A percentile compares a stretch with the other conserved stretches of the same genome.
Evolutionary conservation across 1,284 basidiomycete species (phyloP).

Genomic region (Entoloma clypeatum): DNA sequence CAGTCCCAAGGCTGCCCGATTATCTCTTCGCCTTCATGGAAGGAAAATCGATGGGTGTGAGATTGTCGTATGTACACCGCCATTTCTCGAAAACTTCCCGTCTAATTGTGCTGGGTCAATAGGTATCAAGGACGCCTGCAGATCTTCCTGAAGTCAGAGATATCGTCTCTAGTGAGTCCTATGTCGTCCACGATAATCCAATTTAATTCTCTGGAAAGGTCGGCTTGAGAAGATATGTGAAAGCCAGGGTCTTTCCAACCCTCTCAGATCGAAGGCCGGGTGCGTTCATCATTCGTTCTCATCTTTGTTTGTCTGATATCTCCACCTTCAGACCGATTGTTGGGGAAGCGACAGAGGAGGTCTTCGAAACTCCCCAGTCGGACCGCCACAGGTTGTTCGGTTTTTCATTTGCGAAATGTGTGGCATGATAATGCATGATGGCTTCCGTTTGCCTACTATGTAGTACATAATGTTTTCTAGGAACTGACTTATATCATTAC

Average conservation of each 20-base stretch:
- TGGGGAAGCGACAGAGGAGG: constrained; percentile 12
- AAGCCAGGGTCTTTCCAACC: constrained; percentile 9
- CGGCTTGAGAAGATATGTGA: constrained; percentile 10
- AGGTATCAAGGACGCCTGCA: constrained; percentile 42
- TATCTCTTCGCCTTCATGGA: constrained; percentile 41
- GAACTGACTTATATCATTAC: too few relatives aligned
- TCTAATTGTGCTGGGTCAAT: constrained; percentile 1
- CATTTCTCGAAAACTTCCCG: neutral
- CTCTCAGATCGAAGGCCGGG: constrained; percentile 3
- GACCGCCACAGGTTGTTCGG: constrained; percentile 26
- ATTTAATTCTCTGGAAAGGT: constrained; percentile 2
- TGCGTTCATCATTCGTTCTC: neutral
- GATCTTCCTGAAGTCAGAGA: constrained; percentile 50
- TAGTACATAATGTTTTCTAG: too few relatives aligned
- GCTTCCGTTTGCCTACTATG: neutral
- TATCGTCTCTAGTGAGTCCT: constrained; percentile 31
- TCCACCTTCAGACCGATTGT: constrained; percentile 9
- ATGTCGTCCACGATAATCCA: neutral
- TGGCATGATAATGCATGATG: constrained; percentile 19
- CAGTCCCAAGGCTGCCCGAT: constrained; percentile 30
- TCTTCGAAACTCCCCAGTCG: constrained; percentile 1
- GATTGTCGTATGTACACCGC: constrained; percentile 36
- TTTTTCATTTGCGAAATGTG: constrained; percentile 31
- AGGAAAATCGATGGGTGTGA: constrained; percentile 32
- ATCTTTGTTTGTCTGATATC: neutral